phyloP scores from a whole-genome alignment of 305 asterid species.

The Solanum hybrid region DNA sequence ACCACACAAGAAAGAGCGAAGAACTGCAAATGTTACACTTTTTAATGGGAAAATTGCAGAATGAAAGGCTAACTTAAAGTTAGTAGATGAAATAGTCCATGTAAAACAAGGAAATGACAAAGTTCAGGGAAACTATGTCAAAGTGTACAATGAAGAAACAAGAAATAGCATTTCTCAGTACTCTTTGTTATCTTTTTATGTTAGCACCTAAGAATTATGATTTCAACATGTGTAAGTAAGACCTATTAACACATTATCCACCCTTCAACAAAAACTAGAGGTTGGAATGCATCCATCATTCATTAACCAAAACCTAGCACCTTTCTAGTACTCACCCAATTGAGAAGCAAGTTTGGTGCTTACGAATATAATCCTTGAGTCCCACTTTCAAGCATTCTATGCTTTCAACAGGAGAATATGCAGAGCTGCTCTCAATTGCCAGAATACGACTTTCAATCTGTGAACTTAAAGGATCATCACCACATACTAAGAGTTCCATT shows the following conservation, averaged over 20 bases:
- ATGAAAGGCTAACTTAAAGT: neutral
- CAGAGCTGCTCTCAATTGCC: constrained; percentile 32
- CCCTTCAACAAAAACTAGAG: neutral
- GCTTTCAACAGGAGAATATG: constrained; percentile 29
- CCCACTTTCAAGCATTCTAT: constrained; percentile 54
- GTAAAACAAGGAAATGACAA: neutral
- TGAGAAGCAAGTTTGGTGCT: constrained; percentile 53
- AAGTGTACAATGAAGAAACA: neutral
- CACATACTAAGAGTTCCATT: constrained; percentile 52
- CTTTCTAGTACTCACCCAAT: constrained; percentile 37
- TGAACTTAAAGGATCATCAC: constrained; percentile 27
- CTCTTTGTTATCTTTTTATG: neutral
- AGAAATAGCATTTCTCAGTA: neutral
- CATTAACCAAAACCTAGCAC: neutral
- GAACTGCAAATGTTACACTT: neutral
- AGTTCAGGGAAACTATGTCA: neutral
- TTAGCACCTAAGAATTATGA: neutral
- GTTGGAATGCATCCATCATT: neutral
- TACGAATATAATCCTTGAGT: constrained; percentile 54
- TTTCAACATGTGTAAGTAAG: neutral
- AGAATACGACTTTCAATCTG: constrained; percentile 26
- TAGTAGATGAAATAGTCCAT: neutral
- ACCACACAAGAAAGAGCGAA: neutral
- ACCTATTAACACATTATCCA: neutral
- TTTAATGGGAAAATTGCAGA: neutral